A percentile compares a stretch with the other conserved stretches of the same genome.
These are phyloP conservation scores for Pythium grandisporangium DNA, from an alignment of 352 stramenopile genomes.

Conservation along the genomic window DNA sequence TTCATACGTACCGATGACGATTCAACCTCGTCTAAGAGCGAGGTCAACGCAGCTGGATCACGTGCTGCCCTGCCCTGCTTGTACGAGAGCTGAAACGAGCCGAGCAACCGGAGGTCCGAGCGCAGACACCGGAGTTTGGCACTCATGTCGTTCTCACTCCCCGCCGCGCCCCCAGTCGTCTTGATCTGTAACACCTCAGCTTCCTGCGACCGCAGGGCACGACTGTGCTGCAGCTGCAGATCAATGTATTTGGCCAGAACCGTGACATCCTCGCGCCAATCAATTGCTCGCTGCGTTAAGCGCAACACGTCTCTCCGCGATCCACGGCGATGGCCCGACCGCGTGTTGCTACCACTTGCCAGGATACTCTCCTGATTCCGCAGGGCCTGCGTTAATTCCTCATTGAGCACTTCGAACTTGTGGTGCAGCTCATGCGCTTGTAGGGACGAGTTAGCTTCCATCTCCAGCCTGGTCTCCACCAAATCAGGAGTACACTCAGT, in stretches of 20 bases:
- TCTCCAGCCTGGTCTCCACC: conserved; percentile 5
- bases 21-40: too few species aligned
- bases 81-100: conserved; percentile 46
- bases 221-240: conserved; percentile 59
- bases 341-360: conserved; percentile 6
- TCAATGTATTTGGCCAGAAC: conserved; percentile 69
- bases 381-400: conserved; percentile 48
- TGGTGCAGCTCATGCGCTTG: conserved; percentile 61
- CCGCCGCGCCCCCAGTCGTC: too few species aligned
- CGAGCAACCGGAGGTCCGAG: conserved; percentile 44
- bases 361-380: conserved; percentile 42
- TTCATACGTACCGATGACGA: too few species aligned
- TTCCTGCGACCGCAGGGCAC: conserved; percentile 43
- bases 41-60: too few species aligned
- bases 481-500: too few species aligned
- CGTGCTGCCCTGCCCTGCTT: conserved; percentile 10
- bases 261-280: conserved; percentile 68
- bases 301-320: conserved; percentile 36
- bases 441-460: conserved; percentile 25
- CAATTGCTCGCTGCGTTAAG: conserved; percentile 37
- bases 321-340: conserved; percentile 1
- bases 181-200: conserved; percentile 33
- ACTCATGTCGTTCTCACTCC: conserved; percentile 38
- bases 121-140: conserved; percentile 18
- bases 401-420: conserved; percentile 67